Base-by-base conservation (phyloP, 2,329 filamentous ascomycete species). In the Cladosporium sphaerospermum region DNA sequence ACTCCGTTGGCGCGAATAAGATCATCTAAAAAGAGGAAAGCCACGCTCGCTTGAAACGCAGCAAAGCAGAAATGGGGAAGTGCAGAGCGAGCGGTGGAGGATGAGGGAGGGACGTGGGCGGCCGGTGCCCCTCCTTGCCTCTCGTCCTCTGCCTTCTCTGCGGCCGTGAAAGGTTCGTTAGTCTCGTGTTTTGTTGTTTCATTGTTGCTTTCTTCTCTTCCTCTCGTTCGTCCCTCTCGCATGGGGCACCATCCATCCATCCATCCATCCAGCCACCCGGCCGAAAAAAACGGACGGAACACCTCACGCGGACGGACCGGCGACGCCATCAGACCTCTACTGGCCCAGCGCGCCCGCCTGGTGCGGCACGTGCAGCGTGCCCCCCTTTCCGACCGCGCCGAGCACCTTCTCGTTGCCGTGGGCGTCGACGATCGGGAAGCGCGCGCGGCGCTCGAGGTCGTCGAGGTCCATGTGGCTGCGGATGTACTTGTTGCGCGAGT, bases 391-490 rank as follows among this genome's bases (percentile, higher is more conserved):
- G 14, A 53, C 34, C 19, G 33, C 49, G 18, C 55, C 60, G n/a
- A 60, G 45, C 16, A 52, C 45, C 55, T 65, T 65, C 45, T 63
- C 58, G 13, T 64, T 62, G 42, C 75, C 75, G 23, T 70, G 57
- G n/a, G 68, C 65, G 46, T 78, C 75, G 14, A 78, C 75, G 3
- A 74, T 68, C 1, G 88, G 88, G 71, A 77, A 93, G 41, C 88
- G 79, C 39, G 88, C 88, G 56, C 81, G 81, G 53, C 86, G 80
- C 74, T 93, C 88, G 6, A 93, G 76, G 53, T 90, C 86, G 64
- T 93, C 88, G 1, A 93, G 80, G 14, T 87, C 84, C 62, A 90
- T 85, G 66, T 88, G 85, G 33, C 85, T 89, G 53, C 91, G 87
- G 63, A 96, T 95, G 70, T 92, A 95, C 71, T 88, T 88, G 61